Conservation (phyloP, 2,329 filamentous ascomycete genomes). For the Paracorniculantispora psalliotae region DNA sequence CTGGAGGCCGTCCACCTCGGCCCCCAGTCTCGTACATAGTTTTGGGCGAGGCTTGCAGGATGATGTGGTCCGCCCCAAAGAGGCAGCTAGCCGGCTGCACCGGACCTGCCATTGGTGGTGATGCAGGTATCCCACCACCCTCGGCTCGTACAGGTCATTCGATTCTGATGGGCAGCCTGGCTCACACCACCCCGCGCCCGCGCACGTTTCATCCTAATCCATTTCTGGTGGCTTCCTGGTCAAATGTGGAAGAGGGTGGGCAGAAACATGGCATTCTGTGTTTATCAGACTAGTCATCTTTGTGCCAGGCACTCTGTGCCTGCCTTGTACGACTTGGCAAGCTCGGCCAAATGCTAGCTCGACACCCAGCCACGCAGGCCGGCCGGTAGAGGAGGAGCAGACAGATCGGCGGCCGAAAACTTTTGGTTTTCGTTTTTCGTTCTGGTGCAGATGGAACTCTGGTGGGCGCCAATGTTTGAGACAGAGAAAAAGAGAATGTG, state of each 20-base stretch:
- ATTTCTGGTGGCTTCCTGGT: neutral
- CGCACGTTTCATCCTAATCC: conserved; percentile 2
- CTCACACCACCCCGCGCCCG: neutral
- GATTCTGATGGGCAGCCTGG: neutral
- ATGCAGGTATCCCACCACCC: neutral
- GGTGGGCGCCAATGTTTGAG: neutral
- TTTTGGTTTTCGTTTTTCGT: neutral
- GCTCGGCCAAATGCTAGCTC: neutral
- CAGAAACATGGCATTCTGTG: neutral
- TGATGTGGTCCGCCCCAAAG: neutral
- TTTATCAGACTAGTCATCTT: neutral
- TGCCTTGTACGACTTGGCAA: neutral
- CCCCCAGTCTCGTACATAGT: neutral
- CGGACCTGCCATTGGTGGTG: no score
- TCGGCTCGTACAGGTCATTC: neutral
- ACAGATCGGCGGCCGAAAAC: conserved; percentile 2
- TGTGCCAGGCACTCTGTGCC: neutral
- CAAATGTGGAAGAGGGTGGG: neutral
- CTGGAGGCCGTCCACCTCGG: neutral
- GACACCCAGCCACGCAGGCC: neutral
- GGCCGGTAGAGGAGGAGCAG: neutral
- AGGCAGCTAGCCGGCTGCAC: conserved; percentile 4
- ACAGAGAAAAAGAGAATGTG: neutral
- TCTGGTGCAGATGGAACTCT: neutral
- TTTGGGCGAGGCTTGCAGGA: neutral